phyloP scores from a whole-genome alignment of 2,329 filamentous ascomycete genomes.

The Celoporthe dispersa region DNA sequence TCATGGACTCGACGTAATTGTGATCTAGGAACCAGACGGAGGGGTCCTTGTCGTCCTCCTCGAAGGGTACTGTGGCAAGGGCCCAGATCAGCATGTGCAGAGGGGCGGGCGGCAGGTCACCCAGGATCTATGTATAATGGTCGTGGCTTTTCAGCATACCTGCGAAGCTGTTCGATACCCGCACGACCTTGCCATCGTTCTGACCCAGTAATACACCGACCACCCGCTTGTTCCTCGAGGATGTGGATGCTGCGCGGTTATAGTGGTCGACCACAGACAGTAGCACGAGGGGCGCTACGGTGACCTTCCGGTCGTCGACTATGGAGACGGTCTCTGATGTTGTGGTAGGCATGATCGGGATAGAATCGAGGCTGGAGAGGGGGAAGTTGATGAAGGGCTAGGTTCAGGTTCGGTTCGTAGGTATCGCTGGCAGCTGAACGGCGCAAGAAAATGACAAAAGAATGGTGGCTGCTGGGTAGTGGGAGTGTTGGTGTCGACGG shows the following conservation, averaged over 20 bases:
- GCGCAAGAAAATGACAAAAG: not conserved
- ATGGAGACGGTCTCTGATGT: slow-evolving; percentile 96
- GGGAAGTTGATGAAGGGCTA: slow-evolving; percentile 23
- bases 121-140: slow-evolving; percentile 4
- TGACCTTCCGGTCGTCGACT: slow-evolving; percentile 85
- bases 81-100: slow-evolving; percentile 17
- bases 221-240: slow-evolving; percentile 80
- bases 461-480: not conserved
- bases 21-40: slow-evolving; percentile 99
- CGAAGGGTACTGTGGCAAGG: slow-evolving; percentile 66
- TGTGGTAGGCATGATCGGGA: slow-evolving; percentile 82
- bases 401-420: slow-evolving; percentile 27
- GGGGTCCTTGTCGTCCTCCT: slow-evolving; percentile 98
- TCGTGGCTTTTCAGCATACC: slow-evolving; percentile 55
- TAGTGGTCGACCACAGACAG: slow-evolving; percentile 98
- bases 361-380: slow-evolving; percentile 14
- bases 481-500: not conserved
- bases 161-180: slow-evolving; percentile 98
- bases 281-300: slow-evolving; percentile 95
- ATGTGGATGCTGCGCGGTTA: slow-evolving; percentile 87
- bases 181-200: slow-evolving; percentile 94
- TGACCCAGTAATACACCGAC: slow-evolving; percentile 94
- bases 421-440: not conserved
- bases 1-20: slow-evolving; percentile 99
- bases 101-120: slow-evolving; percentile 17